Evolutionary conservation across 768 basidiomycete species (phyloP).

Genomic region (Sutorius australiensis): DNA sequence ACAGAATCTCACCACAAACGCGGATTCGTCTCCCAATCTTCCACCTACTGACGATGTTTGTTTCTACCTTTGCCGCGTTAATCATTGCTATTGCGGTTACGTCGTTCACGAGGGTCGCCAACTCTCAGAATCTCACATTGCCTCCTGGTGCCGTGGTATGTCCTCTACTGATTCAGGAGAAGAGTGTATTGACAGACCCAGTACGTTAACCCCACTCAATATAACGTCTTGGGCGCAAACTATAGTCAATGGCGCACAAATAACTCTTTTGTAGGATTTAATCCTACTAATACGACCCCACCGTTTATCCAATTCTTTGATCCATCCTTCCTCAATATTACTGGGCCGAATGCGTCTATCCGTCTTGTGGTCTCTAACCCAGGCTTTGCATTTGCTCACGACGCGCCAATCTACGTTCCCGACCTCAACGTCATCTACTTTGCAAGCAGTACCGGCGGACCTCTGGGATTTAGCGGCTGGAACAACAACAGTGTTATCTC

Average conservation of each 20-base stretch:
- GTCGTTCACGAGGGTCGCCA: neutral
- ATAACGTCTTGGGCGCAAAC: constrained; percentile 50
- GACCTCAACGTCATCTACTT: constrained; percentile 70
- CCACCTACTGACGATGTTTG: neutral
- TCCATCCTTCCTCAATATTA: constrained; percentile 51
- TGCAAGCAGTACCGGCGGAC: constrained; percentile 64
- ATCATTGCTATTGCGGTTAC: constrained; percentile 2
- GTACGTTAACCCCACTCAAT: constrained; percentile 49
- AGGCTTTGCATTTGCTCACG: constrained; percentile 72
- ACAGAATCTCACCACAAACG: neutral
- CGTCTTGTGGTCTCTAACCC: constrained; percentile 59
- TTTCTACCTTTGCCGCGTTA: constrained; percentile 2
- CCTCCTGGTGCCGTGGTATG: constrained; percentile 26
- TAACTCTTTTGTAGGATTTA: constrained; percentile 46
- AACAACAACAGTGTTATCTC: constrained; percentile 61
- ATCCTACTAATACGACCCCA: constrained; percentile 54
- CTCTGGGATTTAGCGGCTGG: constrained; percentile 59
- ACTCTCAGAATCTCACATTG: constrained; percentile 1
- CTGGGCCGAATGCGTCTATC: constrained; percentile 57
- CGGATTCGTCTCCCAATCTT: neutral
- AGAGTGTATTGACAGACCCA: constrained; percentile 15
- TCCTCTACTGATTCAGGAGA: neutral
- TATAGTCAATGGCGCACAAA: constrained; percentile 35
- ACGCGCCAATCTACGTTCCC: constrained; percentile 67
- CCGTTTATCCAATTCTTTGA: constrained; percentile 61